Evolutionary conservation across 306 rosid genomes (phyloP).

Genomic region (Lathyrus sativus): DNA sequence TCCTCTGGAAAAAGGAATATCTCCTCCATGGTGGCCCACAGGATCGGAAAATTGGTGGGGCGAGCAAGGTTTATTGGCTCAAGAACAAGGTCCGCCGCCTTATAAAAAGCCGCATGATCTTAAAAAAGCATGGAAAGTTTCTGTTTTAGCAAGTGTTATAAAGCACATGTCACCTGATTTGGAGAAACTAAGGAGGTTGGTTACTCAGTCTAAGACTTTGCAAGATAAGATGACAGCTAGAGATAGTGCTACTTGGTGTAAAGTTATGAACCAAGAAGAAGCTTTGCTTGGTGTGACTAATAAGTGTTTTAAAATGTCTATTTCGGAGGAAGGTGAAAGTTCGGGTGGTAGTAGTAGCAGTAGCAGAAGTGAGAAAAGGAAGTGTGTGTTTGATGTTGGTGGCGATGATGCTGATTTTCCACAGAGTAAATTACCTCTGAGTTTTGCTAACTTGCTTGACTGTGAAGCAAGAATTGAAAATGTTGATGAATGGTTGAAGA

Average conservation of each 20-base stretch:
- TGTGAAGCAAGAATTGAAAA: conserved; percentile 33
- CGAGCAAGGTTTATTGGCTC: conserved; percentile 48
- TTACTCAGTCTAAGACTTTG: conserved; percentile 53
- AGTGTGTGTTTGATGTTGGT: conserved; percentile 32
- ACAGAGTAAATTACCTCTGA: conserved; percentile 26
- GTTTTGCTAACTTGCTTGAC: conserved; percentile 33
- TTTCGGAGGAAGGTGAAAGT: conserved; percentile 8
- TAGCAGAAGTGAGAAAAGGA: conserved; percentile 39
- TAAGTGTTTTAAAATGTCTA: conserved; percentile 40
- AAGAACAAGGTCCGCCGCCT: conserved; percentile 59
- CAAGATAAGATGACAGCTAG: conserved; percentile 68
- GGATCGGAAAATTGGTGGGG: conserved; percentile 58
- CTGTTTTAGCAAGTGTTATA: conserved; percentile 53
- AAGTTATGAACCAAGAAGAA: conserved; percentile 61
- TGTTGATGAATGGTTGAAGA: conserved; percentile 52
- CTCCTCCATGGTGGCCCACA: conserved; percentile 74
- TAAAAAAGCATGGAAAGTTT: conserved; percentile 72
- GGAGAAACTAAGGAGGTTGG: conserved; percentile 49
- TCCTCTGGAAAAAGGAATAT: conserved; percentile 55
- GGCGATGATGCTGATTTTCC: background rate
- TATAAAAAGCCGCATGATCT: conserved; percentile 67
- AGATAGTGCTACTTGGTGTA: conserved; percentile 62
- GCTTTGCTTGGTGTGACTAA: conserved; percentile 34
- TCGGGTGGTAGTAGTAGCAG: background rate
- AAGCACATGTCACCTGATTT: conserved; percentile 63